Evolutionary conservation across 208 protist genomes (phyloP).

Genomic region (Trypanosoma melophagium): DNA sequence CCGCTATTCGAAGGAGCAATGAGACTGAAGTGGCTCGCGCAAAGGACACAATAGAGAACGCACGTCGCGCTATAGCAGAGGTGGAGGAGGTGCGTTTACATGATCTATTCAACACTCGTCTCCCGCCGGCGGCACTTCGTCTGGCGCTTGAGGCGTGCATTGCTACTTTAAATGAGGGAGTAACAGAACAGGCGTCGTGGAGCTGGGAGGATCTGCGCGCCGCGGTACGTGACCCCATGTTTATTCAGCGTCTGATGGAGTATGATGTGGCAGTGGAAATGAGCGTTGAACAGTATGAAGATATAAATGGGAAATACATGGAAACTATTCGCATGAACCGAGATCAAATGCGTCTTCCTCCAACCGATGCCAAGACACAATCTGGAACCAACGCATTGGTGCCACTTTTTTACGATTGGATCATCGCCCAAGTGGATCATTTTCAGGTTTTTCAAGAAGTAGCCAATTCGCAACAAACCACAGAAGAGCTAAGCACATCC

Average conservation of each 20-base stretch:
- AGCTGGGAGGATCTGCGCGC: constrained; percentile 43
- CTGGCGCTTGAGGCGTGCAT: constrained; percentile 38
- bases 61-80: constrained; percentile 24
- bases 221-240: constrained; percentile 34
- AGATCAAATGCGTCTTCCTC: constrained; percentile 23
- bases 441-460: constrained; percentile 39
- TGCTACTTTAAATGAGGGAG: constrained; percentile 35
- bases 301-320: constrained; percentile 34
- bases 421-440: constrained; percentile 40
- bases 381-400: constrained; percentile 12
- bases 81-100: constrained; percentile 29
- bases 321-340: constrained; percentile 13
- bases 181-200: constrained; percentile 16
- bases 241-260: constrained; percentile 38
- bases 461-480: constrained; percentile 38
- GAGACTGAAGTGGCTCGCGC: constrained; percentile 47
- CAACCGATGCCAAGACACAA: not conserved
- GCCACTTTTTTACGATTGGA: constrained; percentile 40
- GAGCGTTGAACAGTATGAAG: constrained; percentile 30
- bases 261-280: constrained; percentile 49
- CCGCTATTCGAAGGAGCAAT: constrained; percentile 45
- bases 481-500: constrained; percentile 40
- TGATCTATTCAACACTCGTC: constrained; percentile 26
- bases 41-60: constrained; percentile 24
- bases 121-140: constrained; percentile 9